Evolutionary conservation across 768 basidiomycete genomes (phyloP).

Genomic region (Lepiota venenata): DNA sequence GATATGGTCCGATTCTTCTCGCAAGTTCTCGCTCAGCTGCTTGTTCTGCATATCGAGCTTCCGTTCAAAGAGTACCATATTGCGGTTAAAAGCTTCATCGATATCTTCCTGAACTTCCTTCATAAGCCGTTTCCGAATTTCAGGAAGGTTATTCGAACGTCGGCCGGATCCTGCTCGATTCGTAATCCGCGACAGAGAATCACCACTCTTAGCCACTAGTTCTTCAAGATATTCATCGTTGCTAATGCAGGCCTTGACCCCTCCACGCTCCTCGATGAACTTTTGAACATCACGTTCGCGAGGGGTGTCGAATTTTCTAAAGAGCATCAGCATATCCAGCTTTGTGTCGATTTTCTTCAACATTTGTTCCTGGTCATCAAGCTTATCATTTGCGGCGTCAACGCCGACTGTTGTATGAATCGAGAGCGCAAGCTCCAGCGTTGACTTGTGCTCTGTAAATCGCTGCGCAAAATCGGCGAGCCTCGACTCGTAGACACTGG

Average conservation of each 20-base stretch:
- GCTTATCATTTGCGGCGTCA: slow-evolving; percentile 27
- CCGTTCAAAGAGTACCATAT: slow-evolving; percentile 39
- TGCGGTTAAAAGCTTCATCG: slow-evolving; percentile 31
- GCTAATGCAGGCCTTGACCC: slow-evolving; percentile 28
- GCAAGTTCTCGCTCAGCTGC: slow-evolving; percentile 27
- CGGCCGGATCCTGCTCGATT: slow-evolving; percentile 18
- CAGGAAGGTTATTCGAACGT: slow-evolving; percentile 23
- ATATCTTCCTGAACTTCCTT: slow-evolving; percentile 33
- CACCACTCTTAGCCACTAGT: slow-evolving; percentile 27
- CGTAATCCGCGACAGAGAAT: slow-evolving; percentile 23
- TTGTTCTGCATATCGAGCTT: slow-evolving; percentile 44
- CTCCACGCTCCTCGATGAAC: slow-evolving; percentile 38
- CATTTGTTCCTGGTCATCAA: slow-evolving; percentile 18
- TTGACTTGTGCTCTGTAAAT: slow-evolving; percentile 30
- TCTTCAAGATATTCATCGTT: slow-evolving; percentile 31
- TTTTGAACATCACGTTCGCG: slow-evolving; percentile 33
- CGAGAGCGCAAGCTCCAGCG: slow-evolving; percentile 31
- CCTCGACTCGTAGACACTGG: slow-evolving; percentile 31
- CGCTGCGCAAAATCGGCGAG: slow-evolving; percentile 27
- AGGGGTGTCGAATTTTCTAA: slow-evolving; percentile 34
- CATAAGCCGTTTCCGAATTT: slow-evolving; percentile 23
- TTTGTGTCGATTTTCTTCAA: slow-evolving; percentile 24
- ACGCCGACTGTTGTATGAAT: slow-evolving; percentile 35
- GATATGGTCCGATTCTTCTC: slow-evolving; percentile 33
- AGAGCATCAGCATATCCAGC: slow-evolving; percentile 30